Evolutionary conservation across 2,329 filamentous ascomycete genomes (phyloP).

Genomic region (Penicillium sp.): DNA sequence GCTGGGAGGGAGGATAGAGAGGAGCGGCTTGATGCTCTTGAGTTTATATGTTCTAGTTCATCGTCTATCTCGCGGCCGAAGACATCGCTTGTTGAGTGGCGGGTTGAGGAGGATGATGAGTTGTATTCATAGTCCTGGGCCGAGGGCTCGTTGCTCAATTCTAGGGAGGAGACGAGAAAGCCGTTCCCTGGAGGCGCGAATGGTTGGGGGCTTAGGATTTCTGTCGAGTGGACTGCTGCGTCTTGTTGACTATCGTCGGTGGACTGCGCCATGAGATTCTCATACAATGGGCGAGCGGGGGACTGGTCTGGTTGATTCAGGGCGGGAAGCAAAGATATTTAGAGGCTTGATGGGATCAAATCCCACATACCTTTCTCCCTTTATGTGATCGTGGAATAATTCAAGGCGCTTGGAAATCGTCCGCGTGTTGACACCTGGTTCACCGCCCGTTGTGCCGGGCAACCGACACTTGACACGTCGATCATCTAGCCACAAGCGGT

Average conservation of each 20-base stretch:
- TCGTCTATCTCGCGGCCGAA: constrained; percentile 29
- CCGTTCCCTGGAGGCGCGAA: constrained; percentile 19
- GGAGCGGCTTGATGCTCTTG: constrained; percentile 38
- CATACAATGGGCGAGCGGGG: not conserved
- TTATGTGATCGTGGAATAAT: constrained; percentile 3
- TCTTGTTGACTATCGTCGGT: constrained; percentile 12
- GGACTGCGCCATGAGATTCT: constrained; percentile 17
- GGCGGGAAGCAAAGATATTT: not conserved
- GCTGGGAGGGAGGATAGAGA: constrained; percentile 43
- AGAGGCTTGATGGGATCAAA: constrained; percentile 1
- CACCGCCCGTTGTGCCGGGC: constrained; percentile 23
- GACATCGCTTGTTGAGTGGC: constrained; percentile 29
- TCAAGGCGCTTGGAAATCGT: constrained; percentile 1
- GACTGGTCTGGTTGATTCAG: not conserved
- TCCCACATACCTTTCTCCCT: not conserved
- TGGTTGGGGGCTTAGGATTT: constrained; percentile 25
- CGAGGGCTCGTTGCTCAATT: constrained; percentile 13
- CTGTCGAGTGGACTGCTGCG: constrained; percentile 11
- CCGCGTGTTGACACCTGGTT: constrained; percentile 15
- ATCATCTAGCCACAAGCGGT: constrained; percentile 3
- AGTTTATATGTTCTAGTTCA: constrained; percentile 25
- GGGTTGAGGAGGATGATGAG: constrained; percentile 35
- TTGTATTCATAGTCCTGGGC: constrained; percentile 32
- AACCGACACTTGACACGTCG: constrained; percentile 11
- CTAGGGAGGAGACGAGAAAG: constrained; percentile 19